A percentile compares a stretch with the other conserved stretches of the same genome.
These are phyloP conservation scores for Aureobasidium sp. DNA, from an alignment of 2,329 filamentous ascomycete species.

Conservation along the genomic window DNA sequence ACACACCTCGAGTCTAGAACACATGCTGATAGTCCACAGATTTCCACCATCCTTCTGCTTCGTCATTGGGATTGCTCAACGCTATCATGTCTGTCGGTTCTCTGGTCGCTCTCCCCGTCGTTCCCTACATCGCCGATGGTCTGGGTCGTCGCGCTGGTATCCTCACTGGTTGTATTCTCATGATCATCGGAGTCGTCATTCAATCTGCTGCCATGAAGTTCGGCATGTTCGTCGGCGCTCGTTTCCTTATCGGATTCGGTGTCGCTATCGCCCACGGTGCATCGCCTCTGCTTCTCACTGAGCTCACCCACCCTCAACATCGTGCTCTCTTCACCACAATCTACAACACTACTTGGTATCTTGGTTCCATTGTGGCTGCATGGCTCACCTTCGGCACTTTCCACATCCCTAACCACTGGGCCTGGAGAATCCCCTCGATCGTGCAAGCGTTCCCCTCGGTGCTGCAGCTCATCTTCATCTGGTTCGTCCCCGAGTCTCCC, in stretches of 20 bases:
- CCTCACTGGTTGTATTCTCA: slow-evolving; percentile 41
- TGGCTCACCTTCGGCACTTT: slow-evolving; percentile 20
- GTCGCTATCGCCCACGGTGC: slow-evolving; percentile 36
- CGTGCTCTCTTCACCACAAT: slow-evolving; percentile 43
- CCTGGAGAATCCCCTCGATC: slow-evolving; percentile 21
- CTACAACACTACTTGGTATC: slow-evolving; percentile 38
- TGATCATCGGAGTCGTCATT: slow-evolving; percentile 35
- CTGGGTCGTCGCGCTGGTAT: slow-evolving; percentile 42
- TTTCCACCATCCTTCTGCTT: slow-evolving; percentile 27
- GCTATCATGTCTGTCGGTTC: slow-evolving; percentile 46
- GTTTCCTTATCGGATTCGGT: slow-evolving; percentile 43
- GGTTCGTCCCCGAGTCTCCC: slow-evolving; percentile 51
- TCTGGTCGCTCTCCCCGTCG: slow-evolving; percentile 41
- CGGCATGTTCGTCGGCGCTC: slow-evolving; percentile 44
- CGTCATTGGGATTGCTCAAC: slow-evolving; percentile 39
- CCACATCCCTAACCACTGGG: slow-evolving; percentile 19
- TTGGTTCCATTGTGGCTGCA: slow-evolving; percentile 20
- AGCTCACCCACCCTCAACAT: slow-evolving; percentile 45
- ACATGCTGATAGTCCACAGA: slow-evolving; percentile 17
- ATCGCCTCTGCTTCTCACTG: slow-evolving; percentile 29
- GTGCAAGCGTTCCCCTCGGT: slow-evolving; percentile 19
- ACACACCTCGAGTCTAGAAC: not conserved
- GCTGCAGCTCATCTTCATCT: slow-evolving; percentile 41
- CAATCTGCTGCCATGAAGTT: slow-evolving; percentile 49
- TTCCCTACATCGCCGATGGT: slow-evolving; percentile 43